These are phyloP conservation scores for Phaeosphaeriaceae sp. DNA, from an alignment of 2,329 filamentous ascomycete species.

Conservation along the genomic window DNA sequence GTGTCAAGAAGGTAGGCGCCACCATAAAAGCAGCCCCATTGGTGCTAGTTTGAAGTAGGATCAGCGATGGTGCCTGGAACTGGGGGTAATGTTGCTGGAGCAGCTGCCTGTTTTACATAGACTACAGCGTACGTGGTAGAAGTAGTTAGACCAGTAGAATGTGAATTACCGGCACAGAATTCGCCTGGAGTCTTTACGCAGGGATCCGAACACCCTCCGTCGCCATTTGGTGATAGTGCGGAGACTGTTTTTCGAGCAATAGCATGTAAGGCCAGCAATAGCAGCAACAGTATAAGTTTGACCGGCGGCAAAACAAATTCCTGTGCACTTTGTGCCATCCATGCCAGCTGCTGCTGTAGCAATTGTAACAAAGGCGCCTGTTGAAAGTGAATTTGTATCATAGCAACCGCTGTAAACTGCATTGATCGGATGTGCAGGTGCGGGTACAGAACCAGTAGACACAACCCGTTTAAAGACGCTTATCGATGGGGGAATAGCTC, in stretches of 20 bases:
- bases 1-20: constrained; percentile 11
- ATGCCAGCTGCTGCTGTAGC: neutral
- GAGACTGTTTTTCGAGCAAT: constrained; percentile 7
- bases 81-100: too few relatives aligned
- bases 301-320: neutral
- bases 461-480: too few relatives aligned
- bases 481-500: too few relatives aligned
- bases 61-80: neutral
- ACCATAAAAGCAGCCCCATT: constrained; percentile 13
- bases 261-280: constrained; percentile 1
- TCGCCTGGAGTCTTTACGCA: constrained; percentile 1
- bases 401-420: constrained; percentile 6
- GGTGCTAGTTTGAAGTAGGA: neutral
- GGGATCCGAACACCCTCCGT: constrained; percentile 3
- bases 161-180: constrained; percentile 6
- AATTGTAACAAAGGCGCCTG: neutral
- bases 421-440: neutral
- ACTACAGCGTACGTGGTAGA: too few relatives aligned
- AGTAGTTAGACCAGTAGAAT: too few relatives aligned
- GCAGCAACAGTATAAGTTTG: neutral
- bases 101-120: too few relatives aligned
- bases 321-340: neutral
- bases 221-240: neutral
- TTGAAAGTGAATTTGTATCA: too few relatives aligned
- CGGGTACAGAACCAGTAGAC: too few relatives aligned